Percentiles rank a stretch among this genome's conserved stretches.
Evolutionary conservation across 2,329 filamentous ascomycete genomes (phyloP).

Genomic region (Xenosphaeropsis pyriputrescens): DNA sequence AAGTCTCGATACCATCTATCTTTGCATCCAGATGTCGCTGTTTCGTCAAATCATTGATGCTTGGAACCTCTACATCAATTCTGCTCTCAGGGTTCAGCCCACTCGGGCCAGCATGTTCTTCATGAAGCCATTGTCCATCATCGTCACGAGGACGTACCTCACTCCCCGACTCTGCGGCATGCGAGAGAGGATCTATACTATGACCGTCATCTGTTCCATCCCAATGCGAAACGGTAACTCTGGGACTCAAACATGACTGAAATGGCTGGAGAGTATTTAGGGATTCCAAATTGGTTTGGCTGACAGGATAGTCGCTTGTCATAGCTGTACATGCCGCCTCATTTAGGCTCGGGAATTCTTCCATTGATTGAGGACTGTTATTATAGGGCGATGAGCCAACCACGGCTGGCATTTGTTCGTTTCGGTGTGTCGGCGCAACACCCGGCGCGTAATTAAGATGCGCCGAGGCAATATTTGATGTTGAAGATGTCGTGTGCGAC

Average conservation of each 20-base stretch:
- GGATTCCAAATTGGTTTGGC: too few species aligned
- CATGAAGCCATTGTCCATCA: slow-evolving; percentile 14
- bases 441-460: slow-evolving; percentile 7
- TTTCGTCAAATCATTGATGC: slow-evolving; percentile 17
- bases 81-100: slow-evolving; percentile 16
- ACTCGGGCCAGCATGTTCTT: slow-evolving; percentile 9
- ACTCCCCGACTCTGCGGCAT: background rate
- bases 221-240: background rate
- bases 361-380: slow-evolving; percentile 1
- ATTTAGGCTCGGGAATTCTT: too few species aligned
- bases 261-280: too few species aligned
- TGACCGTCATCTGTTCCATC: background rate
- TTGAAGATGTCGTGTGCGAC: background rate
- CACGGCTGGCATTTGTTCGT: slow-evolving; percentile 1
- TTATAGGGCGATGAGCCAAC: slow-evolving; percentile 1
- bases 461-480: background rate
- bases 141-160: slow-evolving; percentile 2
- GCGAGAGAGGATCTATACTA: background rate
- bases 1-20: slow-evolving; percentile 18
- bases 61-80: slow-evolving; percentile 11
- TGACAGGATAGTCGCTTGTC: too few species aligned
- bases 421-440: slow-evolving; percentile 5
- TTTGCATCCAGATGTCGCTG: slow-evolving; percentile 13
- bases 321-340: too few species aligned
- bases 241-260: background rate